Percentiles rank a stretch among this genome's conserved stretches.
Evolutionary conservation across 768 basidiomycete genomes (phyloP).

Genomic region (Vararia minispora): DNA sequence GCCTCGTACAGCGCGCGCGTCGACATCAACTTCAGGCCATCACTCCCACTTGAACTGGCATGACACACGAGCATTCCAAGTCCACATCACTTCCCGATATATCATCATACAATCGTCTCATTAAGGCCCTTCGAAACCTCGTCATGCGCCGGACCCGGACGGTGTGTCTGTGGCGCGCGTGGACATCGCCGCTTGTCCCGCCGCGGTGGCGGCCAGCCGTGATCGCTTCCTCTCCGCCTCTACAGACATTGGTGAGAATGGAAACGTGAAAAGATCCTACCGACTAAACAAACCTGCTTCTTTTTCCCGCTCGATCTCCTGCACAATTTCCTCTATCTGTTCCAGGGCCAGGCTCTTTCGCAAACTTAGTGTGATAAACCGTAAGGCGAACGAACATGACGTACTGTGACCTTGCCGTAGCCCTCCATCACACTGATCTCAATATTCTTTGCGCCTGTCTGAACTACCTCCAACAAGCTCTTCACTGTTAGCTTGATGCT

Average conservation of each 20-base stretch:
- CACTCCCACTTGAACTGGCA: too few species aligned
- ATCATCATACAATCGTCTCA: conserved; percentile 9
- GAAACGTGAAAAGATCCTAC: background rate
- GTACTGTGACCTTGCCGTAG: conserved; percentile 85
- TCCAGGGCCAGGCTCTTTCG: conserved; percentile 69
- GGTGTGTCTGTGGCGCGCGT: conserved; percentile 35
- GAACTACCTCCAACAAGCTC: conserved; percentile 92
- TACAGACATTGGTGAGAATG: conserved; percentile 18
- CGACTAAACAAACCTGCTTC: conserved; percentile 74
- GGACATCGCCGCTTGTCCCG: conserved; percentile 82
- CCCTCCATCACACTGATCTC: conserved; percentile 97
- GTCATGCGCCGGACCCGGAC: conserved; percentile 23
- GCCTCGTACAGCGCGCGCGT: background rate
- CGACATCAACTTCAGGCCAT: conserved; percentile 6
- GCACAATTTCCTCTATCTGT: conserved; percentile 87
- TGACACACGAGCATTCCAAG: conserved; percentile 10
- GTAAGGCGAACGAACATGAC: conserved; percentile 15
- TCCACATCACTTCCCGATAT: conserved; percentile 2
- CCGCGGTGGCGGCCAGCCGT: conserved; percentile 83
- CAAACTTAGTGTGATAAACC: conserved; percentile 1
- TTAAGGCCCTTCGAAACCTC: background rate
- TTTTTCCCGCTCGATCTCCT: conserved; percentile 94
- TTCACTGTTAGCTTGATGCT: conserved; percentile 93
- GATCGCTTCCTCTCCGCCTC: conserved; percentile 95
- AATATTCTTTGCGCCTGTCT: conserved; percentile 99